Evolutionary conservation across 805 yeast genomes (phyloP).

Genomic region (Clavispora carvajalis): DNA sequence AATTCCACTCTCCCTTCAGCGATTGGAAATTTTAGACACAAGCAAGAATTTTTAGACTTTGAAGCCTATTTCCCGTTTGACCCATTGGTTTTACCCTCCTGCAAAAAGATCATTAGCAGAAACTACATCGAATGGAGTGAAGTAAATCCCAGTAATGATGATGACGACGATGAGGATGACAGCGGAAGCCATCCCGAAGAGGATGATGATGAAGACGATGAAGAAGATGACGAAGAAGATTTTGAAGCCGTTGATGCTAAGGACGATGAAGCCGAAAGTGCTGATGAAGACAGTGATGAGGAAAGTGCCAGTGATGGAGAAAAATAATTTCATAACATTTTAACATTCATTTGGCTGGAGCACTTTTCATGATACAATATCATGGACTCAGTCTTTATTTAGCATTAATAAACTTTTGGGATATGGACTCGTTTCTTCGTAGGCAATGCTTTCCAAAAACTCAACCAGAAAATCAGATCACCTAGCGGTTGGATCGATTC

Average conservation of each 20-base stretch:
- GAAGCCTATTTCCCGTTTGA: constrained; percentile 97
- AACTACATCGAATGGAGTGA: constrained; percentile 70
- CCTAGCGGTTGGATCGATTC: constrained; percentile 12
- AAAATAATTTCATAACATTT: constrained; percentile 6
- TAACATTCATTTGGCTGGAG: constrained; percentile 2
- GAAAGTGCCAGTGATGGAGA: constrained; percentile 21
- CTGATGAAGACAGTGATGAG: constrained; percentile 15
- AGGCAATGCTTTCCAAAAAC: constrained; percentile 1
- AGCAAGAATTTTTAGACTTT: constrained; percentile 79
- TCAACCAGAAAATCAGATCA: constrained; percentile 13
- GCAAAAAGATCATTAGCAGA: constrained; percentile 49
- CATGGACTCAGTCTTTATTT: constrained; percentile 1
- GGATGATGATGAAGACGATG: constrained; percentile 20
- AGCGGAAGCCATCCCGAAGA: constrained; percentile 26
- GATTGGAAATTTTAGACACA: constrained; percentile 45
- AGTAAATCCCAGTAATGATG: constrained; percentile 48
- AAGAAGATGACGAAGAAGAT: constrained; percentile 9
- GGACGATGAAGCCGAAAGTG: constrained; percentile 7
- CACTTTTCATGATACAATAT: constrained; percentile 1
- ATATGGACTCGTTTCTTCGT: constrained; percentile 11
- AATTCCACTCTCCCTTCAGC: constrained; percentile 29
- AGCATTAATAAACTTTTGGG: constrained; percentile 1
- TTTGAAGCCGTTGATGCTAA: constrained; percentile 13
- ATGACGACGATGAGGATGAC: constrained; percentile 49
- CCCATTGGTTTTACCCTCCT: constrained; percentile 69